These are phyloP conservation scores for Cyclaneusma minus DNA, from an alignment of 2,329 filamentous ascomycete genomes.

Conservation along the genomic window DNA sequence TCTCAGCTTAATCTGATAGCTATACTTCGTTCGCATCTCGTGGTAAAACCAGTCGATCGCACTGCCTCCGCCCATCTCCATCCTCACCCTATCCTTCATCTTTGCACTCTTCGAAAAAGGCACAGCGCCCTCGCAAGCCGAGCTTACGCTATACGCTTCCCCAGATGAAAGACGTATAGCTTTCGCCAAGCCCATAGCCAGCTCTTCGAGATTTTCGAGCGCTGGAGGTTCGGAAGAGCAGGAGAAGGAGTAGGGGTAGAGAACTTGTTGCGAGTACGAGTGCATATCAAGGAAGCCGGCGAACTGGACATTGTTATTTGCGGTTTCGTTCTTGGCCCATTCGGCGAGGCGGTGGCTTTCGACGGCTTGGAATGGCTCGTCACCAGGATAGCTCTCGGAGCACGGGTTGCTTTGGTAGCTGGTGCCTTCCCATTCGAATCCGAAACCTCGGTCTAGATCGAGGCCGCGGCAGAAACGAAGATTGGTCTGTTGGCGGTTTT, in stretches of 20 bases:
- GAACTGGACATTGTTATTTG: constrained; percentile 55
- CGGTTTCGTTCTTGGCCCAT: constrained; percentile 71
- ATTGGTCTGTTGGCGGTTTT: constrained; percentile 73
- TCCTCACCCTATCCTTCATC: constrained; percentile 26
- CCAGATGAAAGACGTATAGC: constrained; percentile 70
- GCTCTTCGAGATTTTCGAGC: constrained; percentile 80
- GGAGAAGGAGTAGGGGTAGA: constrained; percentile 83
- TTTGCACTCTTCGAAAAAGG: constrained; percentile 17
- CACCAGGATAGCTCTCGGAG: constrained; percentile 78
- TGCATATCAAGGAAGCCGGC: constrained; percentile 84
- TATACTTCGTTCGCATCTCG: constrained; percentile 64
- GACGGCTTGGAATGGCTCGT: constrained; percentile 65
- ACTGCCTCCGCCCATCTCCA: constrained; percentile 68
- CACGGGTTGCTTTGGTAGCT: constrained; percentile 62
- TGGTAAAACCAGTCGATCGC: constrained; percentile 95
- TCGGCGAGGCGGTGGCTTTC: constrained; percentile 62
- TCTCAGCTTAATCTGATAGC: constrained; percentile 86
- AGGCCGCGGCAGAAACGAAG: constrained; percentile 74
- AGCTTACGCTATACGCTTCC: constrained; percentile 61
- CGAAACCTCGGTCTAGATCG: constrained; percentile 78
- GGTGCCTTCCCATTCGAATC: constrained; percentile 67
- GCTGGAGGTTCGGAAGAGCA: constrained; percentile 68
- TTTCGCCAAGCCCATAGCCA: constrained; percentile 77
- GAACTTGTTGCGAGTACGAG: constrained; percentile 86
- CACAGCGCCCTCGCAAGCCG: constrained; percentile 74